Evolutionary conservation across 495 filamentous ascomycete genomes (phyloP).

Genomic region (Peziza echinospora): DNA sequence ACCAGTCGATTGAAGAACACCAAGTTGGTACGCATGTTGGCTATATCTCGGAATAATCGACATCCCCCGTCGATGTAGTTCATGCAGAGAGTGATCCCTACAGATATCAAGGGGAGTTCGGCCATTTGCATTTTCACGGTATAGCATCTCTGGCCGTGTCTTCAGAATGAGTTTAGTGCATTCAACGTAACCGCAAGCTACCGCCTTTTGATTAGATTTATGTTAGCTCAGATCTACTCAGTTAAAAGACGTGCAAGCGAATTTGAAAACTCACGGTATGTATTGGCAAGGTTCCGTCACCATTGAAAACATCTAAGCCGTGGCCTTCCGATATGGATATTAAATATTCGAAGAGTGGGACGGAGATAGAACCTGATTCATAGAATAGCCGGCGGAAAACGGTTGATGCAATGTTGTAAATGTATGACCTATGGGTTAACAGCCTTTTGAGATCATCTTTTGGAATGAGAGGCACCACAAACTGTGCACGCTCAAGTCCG

Average conservation of each 20-base stretch:
- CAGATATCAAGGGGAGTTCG: constrained; percentile 13
- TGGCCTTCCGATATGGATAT: constrained; percentile 4
- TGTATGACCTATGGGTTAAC: not conserved
- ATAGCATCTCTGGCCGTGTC: constrained; percentile 8
- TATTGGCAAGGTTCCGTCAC: constrained; percentile 14
- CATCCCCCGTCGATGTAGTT: not conserved
- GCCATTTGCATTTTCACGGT: constrained; percentile 13
- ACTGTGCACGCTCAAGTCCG: not conserved
- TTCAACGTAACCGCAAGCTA: not conserved
- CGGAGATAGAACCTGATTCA: constrained; percentile 1
- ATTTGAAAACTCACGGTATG: constrained; percentile 8
- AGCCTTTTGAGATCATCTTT: not conserved
- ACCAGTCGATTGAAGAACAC: not conserved
- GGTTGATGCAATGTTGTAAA: not conserved
- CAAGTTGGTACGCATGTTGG: not conserved
- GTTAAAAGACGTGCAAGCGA: too few relatives aligned
- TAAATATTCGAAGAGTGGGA: constrained; percentile 7
- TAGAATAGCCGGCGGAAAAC: not conserved
- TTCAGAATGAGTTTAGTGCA: constrained; percentile 2
- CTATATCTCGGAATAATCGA: not conserved
- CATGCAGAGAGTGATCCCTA: constrained; percentile 1
- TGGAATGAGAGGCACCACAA: not conserved
- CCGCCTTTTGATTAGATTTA: not conserved
- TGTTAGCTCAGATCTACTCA: constrained; percentile 8
- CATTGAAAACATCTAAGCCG: constrained; percentile 8